These are phyloP conservation scores for Thermomucor indicae-seudaticae DNA, from an alignment of 371 early-diverging fungal genomes.

Conservation along the genomic window DNA sequence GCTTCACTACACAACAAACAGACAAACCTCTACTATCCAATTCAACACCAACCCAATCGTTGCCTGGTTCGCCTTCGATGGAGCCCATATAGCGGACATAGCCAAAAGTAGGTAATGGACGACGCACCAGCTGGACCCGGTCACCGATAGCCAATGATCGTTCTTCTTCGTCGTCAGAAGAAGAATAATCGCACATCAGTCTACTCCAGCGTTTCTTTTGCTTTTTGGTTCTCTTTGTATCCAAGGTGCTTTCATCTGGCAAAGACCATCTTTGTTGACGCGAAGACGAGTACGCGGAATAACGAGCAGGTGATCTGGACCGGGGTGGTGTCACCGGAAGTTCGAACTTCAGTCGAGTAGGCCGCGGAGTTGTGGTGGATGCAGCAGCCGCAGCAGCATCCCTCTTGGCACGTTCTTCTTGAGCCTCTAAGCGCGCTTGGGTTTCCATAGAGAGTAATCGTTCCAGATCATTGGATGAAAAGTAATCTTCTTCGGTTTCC, in stretches of 20 bases:
- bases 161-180: background rate
- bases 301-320: slow-evolving; percentile 4
- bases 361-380: no score
- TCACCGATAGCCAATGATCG: slow-evolving; percentile 16
- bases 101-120: slow-evolving; percentile 32
- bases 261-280: slow-evolving; percentile 14
- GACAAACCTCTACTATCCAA: slow-evolving; percentile 35
- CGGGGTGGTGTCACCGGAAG: slow-evolving; percentile 14
- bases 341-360: slow-evolving; percentile 16
- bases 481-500: background rate
- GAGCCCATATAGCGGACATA: slow-evolving; percentile 34
- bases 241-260: slow-evolving; percentile 9
- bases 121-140: slow-evolving; percentile 23
- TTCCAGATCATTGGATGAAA: slow-evolving; percentile 21
- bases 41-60: slow-evolving; percentile 41
- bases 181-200: slow-evolving; percentile 7
- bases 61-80: slow-evolving; percentile 19
- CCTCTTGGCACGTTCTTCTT: slow-evolving; percentile 8
- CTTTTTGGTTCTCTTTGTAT: slow-evolving; percentile 2
- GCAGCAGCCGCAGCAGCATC: background rate
- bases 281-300: slow-evolving; percentile 4
- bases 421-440: slow-evolving; percentile 21
- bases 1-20: no score
- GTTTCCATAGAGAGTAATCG: slow-evolving; percentile 17
- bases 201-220: slow-evolving; percentile 5